Conservation (phyloP, 2,329 filamentous ascomycete species). For the Corinectria fuckeliana region DNA sequence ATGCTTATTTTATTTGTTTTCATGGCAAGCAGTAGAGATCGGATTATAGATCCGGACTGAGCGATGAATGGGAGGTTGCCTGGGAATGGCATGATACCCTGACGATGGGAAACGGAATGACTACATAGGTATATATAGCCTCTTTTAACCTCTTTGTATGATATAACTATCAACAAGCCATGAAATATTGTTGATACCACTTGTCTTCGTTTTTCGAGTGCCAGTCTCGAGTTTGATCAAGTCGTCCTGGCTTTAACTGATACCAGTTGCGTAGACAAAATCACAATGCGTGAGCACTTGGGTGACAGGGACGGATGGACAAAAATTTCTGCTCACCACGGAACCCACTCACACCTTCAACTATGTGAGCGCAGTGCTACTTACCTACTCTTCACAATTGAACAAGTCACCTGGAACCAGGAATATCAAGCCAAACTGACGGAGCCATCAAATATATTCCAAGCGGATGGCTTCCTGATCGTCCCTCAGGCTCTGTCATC, state of each 20-base stretch:
- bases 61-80: constrained; percentile 26
- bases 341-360: constrained; percentile 33
- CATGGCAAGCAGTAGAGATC: constrained; percentile 11
- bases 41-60: constrained; percentile 18
- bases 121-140: constrained; percentile 15
- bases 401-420: neutral
- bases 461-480: constrained; percentile 2
- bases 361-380: constrained; percentile 12
- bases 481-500: neutral
- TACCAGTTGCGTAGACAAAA: neutral
- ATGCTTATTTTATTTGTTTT: constrained; percentile 8
- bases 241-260: neutral
- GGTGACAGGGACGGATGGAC: constrained; percentile 18
- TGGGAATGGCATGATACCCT: constrained; percentile 34
- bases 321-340: constrained; percentile 33
- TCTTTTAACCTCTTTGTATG: constrained; percentile 5
- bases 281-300: no score
- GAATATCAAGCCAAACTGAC: neutral
- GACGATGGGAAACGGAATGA: constrained; percentile 17
- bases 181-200: neutral
- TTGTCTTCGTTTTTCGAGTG: neutral
- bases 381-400: neutral
- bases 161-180: constrained; percentile 16
- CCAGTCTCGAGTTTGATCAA: neutral
- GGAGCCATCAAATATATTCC: neutral